These are phyloP conservation scores for Scedosporium apiospermum DNA, from an alignment of 2,329 filamentous ascomycete species.

Conservation along the genomic window DNA sequence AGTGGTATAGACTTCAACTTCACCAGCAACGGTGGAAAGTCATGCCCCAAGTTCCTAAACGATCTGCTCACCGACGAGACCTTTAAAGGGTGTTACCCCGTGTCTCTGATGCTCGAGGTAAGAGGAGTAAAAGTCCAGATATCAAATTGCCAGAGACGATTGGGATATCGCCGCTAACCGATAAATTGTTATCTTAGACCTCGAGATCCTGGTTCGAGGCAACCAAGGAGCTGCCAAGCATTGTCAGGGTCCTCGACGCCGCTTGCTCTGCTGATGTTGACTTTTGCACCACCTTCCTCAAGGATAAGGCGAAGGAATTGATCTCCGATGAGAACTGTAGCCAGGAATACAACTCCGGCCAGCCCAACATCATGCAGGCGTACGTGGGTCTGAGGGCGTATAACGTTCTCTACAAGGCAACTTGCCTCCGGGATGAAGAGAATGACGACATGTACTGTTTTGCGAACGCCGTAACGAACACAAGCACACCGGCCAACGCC, in stretches of 20 bases:
- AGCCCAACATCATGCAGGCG: slow-evolving; percentile 63
- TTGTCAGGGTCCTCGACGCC: slow-evolving; percentile 69
- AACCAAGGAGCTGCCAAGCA: slow-evolving; percentile 58
- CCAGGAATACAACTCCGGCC: slow-evolving; percentile 55
- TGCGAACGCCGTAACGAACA: slow-evolving; percentile 74
- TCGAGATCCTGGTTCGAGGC: slow-evolving; percentile 79
- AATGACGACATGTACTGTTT: slow-evolving; percentile 66
- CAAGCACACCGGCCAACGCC: slow-evolving; percentile 56
- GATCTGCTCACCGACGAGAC: slow-evolving; percentile 54
- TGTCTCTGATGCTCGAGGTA: slow-evolving; percentile 77
- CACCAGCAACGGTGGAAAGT: slow-evolving; percentile 34
- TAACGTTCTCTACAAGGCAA: slow-evolving; percentile 65
- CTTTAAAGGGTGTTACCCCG: slow-evolving; percentile 67
- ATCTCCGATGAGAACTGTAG: slow-evolving; percentile 56
- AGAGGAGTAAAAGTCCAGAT: slow-evolving; percentile 1
- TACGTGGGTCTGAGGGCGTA: slow-evolving; percentile 72
- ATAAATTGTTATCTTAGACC: slow-evolving; percentile 40
- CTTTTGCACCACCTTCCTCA: slow-evolving; percentile 58
- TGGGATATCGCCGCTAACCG: background rate
- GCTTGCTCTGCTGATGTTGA: slow-evolving; percentile 61
- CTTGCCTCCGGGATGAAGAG: slow-evolving; percentile 62
- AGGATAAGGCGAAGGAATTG: slow-evolving; percentile 55
- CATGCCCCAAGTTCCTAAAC: slow-evolving; percentile 60
- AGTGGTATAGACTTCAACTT: slow-evolving; percentile 55
- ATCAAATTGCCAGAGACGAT: slow-evolving; percentile 14